phyloP scores from a whole-genome alignment of 2,329 filamentous ascomycete species.

The Plenodomus biglobosus region DNA sequence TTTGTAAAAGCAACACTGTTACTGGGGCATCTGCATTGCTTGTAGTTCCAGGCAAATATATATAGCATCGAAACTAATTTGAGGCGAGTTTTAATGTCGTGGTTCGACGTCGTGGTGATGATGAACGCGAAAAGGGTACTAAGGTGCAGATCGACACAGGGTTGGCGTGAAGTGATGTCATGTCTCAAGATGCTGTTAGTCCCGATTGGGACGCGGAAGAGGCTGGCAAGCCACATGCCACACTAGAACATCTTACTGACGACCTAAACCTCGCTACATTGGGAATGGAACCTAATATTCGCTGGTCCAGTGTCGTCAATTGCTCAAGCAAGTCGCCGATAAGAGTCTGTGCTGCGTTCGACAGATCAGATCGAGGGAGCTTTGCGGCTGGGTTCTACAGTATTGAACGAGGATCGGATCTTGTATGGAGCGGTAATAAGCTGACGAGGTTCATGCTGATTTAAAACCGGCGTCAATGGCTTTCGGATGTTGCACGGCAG shows the following conservation, averaged over 20 bases:
- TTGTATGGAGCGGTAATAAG: no score
- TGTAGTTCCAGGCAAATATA: background rate
- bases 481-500: no score
- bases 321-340: background rate
- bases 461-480: no score
- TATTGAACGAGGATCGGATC: no score
- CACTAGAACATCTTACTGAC: background rate
- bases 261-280: background rate
- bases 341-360: background rate
- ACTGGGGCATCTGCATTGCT: background rate
- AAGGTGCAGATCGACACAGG: background rate
- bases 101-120: background rate
- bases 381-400: background rate
- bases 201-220: background rate
- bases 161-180: background rate
- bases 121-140: background rate
- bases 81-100: background rate
- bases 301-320: background rate
- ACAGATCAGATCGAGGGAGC: background rate
- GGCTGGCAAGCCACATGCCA: background rate
- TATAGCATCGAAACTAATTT: background rate
- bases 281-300: background rate
- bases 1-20: background rate
- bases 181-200: background rate
- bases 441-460: no score